A percentile compares a stretch with the other conserved stretches of the same genome.
These are phyloP conservation scores for Pyracantha coccinea DNA, from an alignment of 331 rosid genomes.

Conservation along the genomic window DNA sequence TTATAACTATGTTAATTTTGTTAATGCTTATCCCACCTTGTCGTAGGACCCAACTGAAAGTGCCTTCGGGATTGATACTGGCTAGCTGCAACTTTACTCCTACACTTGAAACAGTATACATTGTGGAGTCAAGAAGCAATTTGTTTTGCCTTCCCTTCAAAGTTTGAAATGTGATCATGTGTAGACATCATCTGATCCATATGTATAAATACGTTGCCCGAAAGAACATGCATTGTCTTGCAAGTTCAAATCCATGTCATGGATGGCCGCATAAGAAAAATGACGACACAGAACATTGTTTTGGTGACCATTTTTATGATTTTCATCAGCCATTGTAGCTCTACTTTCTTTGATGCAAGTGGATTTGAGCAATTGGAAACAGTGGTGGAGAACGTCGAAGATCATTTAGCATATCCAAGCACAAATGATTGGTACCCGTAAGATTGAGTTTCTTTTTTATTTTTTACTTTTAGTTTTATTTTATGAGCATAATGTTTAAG, in stretches of 20 bases:
- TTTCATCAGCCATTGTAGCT: constrained; percentile 12
- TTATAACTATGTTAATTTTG: neutral
- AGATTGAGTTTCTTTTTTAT: neutral
- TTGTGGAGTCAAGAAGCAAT: constrained; percentile 10
- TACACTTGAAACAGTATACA: constrained; percentile 29
- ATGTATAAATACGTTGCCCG: constrained; percentile 24
- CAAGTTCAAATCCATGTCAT: constrained; percentile 21
- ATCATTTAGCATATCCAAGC: constrained; percentile 22
- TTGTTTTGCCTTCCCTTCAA: constrained; percentile 30
- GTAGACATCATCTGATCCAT: neutral
- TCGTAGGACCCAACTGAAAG: constrained; percentile 12
- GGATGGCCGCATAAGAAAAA: constrained; percentile 27
- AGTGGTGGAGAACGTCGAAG: constrained; percentile 22
- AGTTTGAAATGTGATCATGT: constrained; percentile 9
- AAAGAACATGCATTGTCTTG: neutral
- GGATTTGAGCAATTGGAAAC: constrained; percentile 20
- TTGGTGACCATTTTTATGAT: constrained; percentile 26
- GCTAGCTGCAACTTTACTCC: constrained; percentile 64
- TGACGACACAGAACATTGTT: constrained; percentile 13
- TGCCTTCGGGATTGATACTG: constrained; percentile 31
- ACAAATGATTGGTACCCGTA: constrained; percentile 30
- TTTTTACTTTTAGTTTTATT: neutral
- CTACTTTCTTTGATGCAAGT: constrained; percentile 17
- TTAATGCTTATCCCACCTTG: neutral
- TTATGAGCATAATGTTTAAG: neutral